A percentile compares a stretch with the other conserved stretches of the same genome.
phyloP scores from a whole-genome alignment of 108 stramenopile genomes.

The Nannochloropsis granulata region DNA sequence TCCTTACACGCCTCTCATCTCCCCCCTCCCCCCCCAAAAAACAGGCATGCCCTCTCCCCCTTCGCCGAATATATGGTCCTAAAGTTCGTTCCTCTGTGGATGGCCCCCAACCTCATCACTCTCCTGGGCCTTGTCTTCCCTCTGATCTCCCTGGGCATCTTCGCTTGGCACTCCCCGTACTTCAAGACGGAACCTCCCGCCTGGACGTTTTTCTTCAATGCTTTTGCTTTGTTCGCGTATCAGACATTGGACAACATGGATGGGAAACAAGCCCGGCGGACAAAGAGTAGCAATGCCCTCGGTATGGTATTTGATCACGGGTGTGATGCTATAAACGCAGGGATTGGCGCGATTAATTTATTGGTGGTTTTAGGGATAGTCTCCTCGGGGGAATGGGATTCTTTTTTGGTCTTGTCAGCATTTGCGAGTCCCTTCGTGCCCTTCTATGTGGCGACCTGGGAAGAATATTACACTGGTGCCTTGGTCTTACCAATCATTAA shows the following conservation, averaged over 20 bases:
- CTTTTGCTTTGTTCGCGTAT: conserved; percentile 53
- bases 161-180: conserved; percentile 51
- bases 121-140: conserved; percentile 57
- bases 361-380: conserved; percentile 12
- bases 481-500: conserved; percentile 34
- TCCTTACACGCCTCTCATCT: not conserved
- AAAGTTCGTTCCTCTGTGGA: conserved; percentile 45
- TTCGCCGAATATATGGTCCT: conserved; percentile 57
- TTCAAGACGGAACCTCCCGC: conserved; percentile 41
- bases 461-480: conserved; percentile 34
- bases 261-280: conserved; percentile 49
- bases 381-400: not conserved
- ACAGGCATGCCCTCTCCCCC: conserved; percentile 47
- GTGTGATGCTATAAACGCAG: conserved; percentile 66
- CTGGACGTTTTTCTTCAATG: conserved; percentile 67
- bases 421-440: conserved; percentile 12
- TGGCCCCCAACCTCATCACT: conserved; percentile 85
- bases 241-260: conserved; percentile 76
- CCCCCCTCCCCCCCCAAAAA: not conserved
- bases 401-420: not conserved
- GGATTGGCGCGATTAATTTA: conserved; percentile 12
- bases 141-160: conserved; percentile 47
- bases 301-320: conserved; percentile 76
- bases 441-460: conserved; percentile 38
- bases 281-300: conserved; percentile 30